Evolutionary conservation across 2,329 filamentous ascomycete genomes (phyloP).

Genomic region (Ramularia collo-cygni): DNA sequence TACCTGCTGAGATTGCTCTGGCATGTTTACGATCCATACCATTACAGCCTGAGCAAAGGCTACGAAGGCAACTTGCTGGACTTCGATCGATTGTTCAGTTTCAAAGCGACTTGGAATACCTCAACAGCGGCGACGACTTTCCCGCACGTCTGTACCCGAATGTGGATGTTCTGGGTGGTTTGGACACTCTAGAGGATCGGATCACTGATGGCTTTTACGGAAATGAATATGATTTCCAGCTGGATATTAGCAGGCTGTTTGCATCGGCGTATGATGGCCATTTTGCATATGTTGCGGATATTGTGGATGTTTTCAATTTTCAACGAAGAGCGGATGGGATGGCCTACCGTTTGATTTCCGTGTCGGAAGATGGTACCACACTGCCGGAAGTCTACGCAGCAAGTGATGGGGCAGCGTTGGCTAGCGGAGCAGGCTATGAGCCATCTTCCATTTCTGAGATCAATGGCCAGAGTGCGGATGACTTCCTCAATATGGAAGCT

Average conservation of each 20-base stretch:
- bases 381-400: slow-evolving; percentile 32
- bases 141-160: slow-evolving; percentile 32
- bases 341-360: slow-evolving; percentile 7
- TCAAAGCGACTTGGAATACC: slow-evolving; percentile 35
- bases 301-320: slow-evolving; percentile 34
- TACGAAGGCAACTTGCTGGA: slow-evolving; percentile 1
- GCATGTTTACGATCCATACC: slow-evolving; percentile 5
- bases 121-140: slow-evolving; percentile 33
- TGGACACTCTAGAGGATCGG: slow-evolving; percentile 30
- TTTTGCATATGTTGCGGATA: slow-evolving; percentile 33
- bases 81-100: slow-evolving; percentile 28
- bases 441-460: slow-evolving; percentile 34
- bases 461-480: slow-evolving; percentile 30
- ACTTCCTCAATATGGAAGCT: slow-evolving; percentile 31
- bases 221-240: slow-evolving; percentile 38
- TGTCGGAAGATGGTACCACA: slow-evolving; percentile 31
- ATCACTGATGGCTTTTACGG: slow-evolving; percentile 27
- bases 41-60: slow-evolving; percentile 2
- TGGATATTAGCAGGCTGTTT: slow-evolving; percentile 31
- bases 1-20: slow-evolving; percentile 4
- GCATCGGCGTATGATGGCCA: slow-evolving; percentile 37
- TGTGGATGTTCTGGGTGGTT: slow-evolving; percentile 33
- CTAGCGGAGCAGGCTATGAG: slow-evolving; percentile 15
- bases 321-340: slow-evolving; percentile 8
- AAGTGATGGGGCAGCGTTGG: slow-evolving; percentile 22